Evolutionary conservation across 2,329 filamentous ascomycete genomes (phyloP).

Genomic region (Trichoderma harzianum): DNA sequence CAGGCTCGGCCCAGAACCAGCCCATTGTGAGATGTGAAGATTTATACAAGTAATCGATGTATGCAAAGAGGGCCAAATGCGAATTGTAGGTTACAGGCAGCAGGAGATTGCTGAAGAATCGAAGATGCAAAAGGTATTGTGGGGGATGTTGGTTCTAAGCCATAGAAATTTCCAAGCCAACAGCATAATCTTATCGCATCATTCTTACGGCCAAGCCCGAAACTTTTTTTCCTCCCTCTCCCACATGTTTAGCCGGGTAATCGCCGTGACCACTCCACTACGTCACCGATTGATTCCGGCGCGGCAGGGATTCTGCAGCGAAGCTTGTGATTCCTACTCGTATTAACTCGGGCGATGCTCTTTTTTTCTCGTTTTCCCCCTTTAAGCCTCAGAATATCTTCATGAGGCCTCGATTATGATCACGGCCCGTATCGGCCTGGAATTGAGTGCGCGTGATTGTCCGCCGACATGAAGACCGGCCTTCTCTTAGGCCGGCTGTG

Average conservation of each 20-base stretch:
- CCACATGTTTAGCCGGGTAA: constrained; percentile 30
- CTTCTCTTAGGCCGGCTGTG: constrained; percentile 44
- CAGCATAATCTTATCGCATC: constrained; percentile 19
- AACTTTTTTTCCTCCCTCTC: constrained; percentile 10
- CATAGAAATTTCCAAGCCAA: constrained; percentile 18
- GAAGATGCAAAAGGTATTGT: not conserved
- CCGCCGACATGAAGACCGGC: constrained; percentile 45
- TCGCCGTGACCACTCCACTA: constrained; percentile 23
- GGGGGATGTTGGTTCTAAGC: not conserved
- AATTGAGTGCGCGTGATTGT: constrained; percentile 18
- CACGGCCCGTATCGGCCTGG: not conserved
- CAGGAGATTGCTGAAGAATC: not conserved
- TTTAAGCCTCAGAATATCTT: not conserved
- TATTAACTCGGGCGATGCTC: not conserved
- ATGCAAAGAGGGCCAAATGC: not conserved
- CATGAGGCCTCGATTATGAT: constrained; percentile 5
- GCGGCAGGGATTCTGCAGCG: not conserved
- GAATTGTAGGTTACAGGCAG: not conserved
- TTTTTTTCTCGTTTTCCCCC: not conserved
- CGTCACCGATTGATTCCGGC: constrained; percentile 22
- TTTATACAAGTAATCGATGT: not conserved
- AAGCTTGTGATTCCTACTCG: constrained; percentile 12
- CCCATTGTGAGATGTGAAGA: constrained; percentile 44
- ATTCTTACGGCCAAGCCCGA: not conserved
- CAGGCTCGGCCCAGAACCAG: constrained; percentile 60